Evolutionary conservation across 2,329 filamentous ascomycete genomes (phyloP), one percentile per base, ranked within the genome.

Genomic region (Laburnicola sp.): DNA sequence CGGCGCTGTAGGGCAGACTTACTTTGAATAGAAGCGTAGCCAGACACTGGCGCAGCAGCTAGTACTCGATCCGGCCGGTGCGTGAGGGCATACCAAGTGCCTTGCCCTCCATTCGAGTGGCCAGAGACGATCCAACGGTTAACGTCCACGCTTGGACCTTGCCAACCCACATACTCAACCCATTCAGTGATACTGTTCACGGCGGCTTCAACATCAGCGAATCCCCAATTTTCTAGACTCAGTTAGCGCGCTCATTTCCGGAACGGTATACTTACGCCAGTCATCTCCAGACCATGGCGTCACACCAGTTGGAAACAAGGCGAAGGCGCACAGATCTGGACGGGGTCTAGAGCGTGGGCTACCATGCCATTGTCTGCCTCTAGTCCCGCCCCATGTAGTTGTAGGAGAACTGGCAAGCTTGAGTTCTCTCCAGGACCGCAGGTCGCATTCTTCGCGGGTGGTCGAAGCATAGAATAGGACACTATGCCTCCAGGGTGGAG

Each of bases 61-160:
- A 83, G 71, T 31, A 84, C 68, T 40, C 79, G 81, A 60, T 84
- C 81, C 11, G 81, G 82, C 23, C 75, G 71, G 65, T 85, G 82
- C 1, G 80, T 80, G 23, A 83, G 62, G 16, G 76, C 69, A 66
- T 80, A 82, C 82, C 82, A 85, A 3, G 77, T 75, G 6, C 82
- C 82, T 68, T 85, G 82, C 2, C 79, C 82, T 41, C 82, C 82
- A 58, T 85, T 85, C 2, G 82, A 85, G 65, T 85, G 82, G 0
- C 82, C 82, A 28, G 68, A 73, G 4, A 83, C 74, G 28, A 85
- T 73, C 79, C 81, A 80, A 44, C 75, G 74, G 28, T 78, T 58
- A 6, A 65, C 61, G 45, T 80, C 71, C 9, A 80, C 72, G 9
- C 67, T 72, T 2, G 75, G 73, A 0, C 80, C 80, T 40, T 64